Conservation (phyloP, 768 basidiomycete species). For the Pleurotus eryngii region DNA sequence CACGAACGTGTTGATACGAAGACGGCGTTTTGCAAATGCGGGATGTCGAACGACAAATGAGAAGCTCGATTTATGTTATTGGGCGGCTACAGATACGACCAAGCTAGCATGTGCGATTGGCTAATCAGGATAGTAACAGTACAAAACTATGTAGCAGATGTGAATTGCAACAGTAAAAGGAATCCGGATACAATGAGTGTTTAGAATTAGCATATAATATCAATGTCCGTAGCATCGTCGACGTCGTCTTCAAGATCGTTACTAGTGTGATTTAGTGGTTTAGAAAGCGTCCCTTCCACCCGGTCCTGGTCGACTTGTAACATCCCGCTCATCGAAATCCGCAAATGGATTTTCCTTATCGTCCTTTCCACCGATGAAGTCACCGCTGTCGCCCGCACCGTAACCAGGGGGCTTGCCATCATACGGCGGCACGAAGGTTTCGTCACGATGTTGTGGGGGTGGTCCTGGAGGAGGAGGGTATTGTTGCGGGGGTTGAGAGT, state of each 20-base stretch:
- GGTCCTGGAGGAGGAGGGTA: constrained; percentile 51
- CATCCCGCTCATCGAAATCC: constrained; percentile 50
- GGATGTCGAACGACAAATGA: too few species aligned
- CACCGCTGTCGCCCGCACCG: constrained; percentile 12
- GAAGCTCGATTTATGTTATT: too few species aligned
- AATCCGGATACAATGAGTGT: too few species aligned
- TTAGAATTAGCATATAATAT: neutral
- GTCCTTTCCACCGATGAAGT: constrained; percentile 26
- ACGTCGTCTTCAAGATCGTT: too few species aligned
- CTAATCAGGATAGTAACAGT: too few species aligned
- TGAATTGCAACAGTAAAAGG: too few species aligned
- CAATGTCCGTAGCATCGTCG: neutral
- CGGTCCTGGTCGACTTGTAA: constrained; percentile 34
- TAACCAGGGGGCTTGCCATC: constrained; percentile 50
- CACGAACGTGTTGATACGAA: too few species aligned
- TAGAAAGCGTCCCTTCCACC: constrained; percentile 30
- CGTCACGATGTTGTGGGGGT: constrained; percentile 34
- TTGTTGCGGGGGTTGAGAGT: constrained; percentile 21
- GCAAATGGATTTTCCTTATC: constrained; percentile 54
- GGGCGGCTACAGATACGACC: too few species aligned
- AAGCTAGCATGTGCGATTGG: too few species aligned
- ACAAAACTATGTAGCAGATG: too few species aligned
- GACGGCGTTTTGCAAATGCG: too few species aligned
- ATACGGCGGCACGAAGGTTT: constrained; percentile 34
- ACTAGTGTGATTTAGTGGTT: neutral